Base-by-base conservation (phyloP, 306 rosid species). In the Arachis hypogaea region DNA sequence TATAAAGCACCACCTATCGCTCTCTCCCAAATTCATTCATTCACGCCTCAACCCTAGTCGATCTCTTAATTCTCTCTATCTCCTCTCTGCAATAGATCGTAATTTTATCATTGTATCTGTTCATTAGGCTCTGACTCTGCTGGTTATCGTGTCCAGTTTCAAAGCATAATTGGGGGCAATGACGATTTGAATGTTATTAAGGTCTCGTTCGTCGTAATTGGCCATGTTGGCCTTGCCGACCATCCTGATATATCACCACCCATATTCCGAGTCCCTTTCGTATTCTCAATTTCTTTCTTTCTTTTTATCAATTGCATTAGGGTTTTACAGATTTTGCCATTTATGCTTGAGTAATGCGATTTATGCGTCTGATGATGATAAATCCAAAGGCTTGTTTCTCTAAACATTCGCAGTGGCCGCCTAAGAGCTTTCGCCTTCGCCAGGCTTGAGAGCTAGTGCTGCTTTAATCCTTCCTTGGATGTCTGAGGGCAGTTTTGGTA, bases 181-280 rank as follows among this genome's bases (percentile, higher is more conserved):
- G 96, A 89, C 49, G 97, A 92, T 72, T 77, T 44, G 77, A 79
- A 22, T 22, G 28, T 22, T 22, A 22, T 6, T 75, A 81, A 82
- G 98, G 96, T 91, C 97, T 93, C 94, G 96, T 93, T 93, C 94
- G 98, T 88, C 98, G 96, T 91, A 93, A 91, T 68, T 77, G 96
- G 89, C 92, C 74, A 5, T 3, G 1, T 28, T 0, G 89, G 88
- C 96, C 93, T 86, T 93, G 96, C 95, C 96, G 94, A 91, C 96
- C 91, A 91, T 82, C 42, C 94, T 89, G 90, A n/a, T 88, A 93
- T 91, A 89, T 93, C 97, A 91, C 94, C 91, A 89, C 93, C 97
- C 97, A 91, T 88, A 88, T 81, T 82, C 96, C 8, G 94, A 89
- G 96, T 83, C 91, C 86, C 80, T 63, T 8, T n/a, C 2, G 5